These are phyloP conservation scores for Laetiporus sulphureus DNA, from an alignment of 1,284 basidiomycete genomes.

Conservation along the genomic window DNA sequence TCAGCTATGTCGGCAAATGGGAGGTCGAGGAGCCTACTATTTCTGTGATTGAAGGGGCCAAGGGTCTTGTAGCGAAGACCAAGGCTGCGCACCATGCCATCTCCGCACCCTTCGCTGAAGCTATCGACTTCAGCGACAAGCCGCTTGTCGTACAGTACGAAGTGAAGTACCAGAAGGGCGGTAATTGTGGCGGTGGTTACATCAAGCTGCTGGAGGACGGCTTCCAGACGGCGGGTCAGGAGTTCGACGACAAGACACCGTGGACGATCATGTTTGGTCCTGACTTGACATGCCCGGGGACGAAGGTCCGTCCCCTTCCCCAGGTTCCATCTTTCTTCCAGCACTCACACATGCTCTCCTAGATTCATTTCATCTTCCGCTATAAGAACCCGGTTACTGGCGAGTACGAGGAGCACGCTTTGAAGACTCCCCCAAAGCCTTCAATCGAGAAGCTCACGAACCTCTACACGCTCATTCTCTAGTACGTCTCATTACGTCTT, in stretches of 20 bases:
- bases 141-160: conserved; percentile 98
- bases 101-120: conserved; percentile 80
- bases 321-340: conserved; percentile 1
- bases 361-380: conserved; percentile 98
- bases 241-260: conserved; percentile 95
- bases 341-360: conserved; percentile 4
- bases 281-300: conserved; percentile 82
- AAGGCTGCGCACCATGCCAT: conserved; percentile 97
- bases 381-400: conserved; percentile 89
- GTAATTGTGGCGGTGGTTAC: conserved; percentile 99
- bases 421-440: conserved; percentile 77
- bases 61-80: conserved; percentile 87
- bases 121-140: conserved; percentile 81
- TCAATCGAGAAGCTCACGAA: conserved; percentile 85
- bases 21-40: conserved; percentile 82
- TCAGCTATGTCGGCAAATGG: conserved; percentile 98
- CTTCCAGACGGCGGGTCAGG: conserved; percentile 86
- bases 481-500: conserved; percentile 43
- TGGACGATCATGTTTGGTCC: conserved; percentile 97
- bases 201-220: conserved; percentile 94
- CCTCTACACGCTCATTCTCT: conserved; percentile 88
- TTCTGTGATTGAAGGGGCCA: conserved; percentile 75
- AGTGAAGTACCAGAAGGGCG: conserved; percentile 98
- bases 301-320: conserved; percentile 50
- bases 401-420: conserved; percentile 96